Conservation (phyloP, 192 early-diverging fungal genomes). For the Rhizophagus sp. region DNA sequence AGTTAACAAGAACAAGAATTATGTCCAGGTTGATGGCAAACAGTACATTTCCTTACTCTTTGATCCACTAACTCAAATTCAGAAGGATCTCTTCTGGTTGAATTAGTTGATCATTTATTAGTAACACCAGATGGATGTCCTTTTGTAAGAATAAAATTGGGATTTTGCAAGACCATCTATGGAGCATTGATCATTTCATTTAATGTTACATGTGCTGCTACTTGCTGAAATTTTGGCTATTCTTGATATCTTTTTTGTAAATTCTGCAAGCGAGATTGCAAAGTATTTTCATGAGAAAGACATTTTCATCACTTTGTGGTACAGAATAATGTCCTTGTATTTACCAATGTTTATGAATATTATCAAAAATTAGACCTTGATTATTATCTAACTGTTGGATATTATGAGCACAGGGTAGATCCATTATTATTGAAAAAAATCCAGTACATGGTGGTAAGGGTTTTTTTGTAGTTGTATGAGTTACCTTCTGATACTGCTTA, state of each 20-base stretch:
- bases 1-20: too few species aligned
- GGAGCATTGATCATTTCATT: not conserved
- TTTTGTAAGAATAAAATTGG: not conserved
- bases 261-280: not conserved
- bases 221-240: not conserved
- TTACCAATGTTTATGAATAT: constrained; percentile 1
- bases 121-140: not conserved
- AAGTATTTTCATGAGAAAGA: not conserved
- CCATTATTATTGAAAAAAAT: not conserved
- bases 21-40: too few species aligned
- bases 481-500: not conserved
- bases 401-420: not conserved
- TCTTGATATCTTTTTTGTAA: constrained; percentile 6
- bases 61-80: too few species aligned
- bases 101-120: not conserved
- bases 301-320: not conserved
- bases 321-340: not conserved
- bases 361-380: not conserved
- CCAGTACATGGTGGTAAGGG: not conserved
- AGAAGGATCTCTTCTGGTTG: too few species aligned
- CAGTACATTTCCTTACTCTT: too few species aligned
- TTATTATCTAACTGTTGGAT: not conserved
- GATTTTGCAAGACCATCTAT: constrained; percentile 10
- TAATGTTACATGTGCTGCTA: not conserved
- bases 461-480: not conserved